A percentile compares a stretch with the other conserved stretches of the same genome.
These are phyloP conservation scores for Zygosaccharomyces pseudorouxii DNA, from an alignment of 805 yeast genomes.

Conservation along the genomic window DNA sequence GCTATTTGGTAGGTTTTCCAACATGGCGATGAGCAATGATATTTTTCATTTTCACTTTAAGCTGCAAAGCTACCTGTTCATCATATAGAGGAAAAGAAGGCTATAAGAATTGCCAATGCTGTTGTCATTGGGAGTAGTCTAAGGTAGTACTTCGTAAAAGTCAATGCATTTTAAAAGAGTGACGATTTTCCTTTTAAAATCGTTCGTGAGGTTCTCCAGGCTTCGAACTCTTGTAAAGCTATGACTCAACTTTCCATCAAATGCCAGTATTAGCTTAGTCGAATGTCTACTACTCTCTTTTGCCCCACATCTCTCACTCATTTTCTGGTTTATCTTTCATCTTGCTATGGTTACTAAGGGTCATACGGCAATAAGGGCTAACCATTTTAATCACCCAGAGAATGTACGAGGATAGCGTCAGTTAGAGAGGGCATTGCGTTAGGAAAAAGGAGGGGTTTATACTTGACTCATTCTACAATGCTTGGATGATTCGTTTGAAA, in stretches of 20 bases:
- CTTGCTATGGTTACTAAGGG: not conserved
- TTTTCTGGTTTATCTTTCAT: not conserved
- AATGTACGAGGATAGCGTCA: not conserved
- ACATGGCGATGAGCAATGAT: not conserved
- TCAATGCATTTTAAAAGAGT: too few relatives aligned
- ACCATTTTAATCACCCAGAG: not conserved
- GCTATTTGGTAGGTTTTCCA: not conserved
- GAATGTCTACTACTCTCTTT: too few relatives aligned
- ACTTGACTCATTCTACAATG: not conserved
- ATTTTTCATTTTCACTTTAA: constrained; percentile 1
- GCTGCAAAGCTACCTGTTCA: not conserved
- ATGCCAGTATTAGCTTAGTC: not conserved
- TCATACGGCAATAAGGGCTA: not conserved
- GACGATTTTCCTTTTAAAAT: too few relatives aligned
- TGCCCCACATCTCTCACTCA: not conserved
- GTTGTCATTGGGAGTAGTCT: too few relatives aligned
- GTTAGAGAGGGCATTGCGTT: not conserved
- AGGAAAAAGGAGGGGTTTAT: not conserved
- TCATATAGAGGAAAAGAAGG: not conserved
- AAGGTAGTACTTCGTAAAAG: too few relatives aligned
- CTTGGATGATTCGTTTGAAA: not conserved
- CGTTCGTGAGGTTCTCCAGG: not conserved
- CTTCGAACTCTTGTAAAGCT: not conserved
- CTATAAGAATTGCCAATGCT: constrained; percentile 14
- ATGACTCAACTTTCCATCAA: not conserved